Evolutionary conservation across 352 stramenopile genomes (phyloP).

Genomic region (Phytopythium boreale): DNA sequence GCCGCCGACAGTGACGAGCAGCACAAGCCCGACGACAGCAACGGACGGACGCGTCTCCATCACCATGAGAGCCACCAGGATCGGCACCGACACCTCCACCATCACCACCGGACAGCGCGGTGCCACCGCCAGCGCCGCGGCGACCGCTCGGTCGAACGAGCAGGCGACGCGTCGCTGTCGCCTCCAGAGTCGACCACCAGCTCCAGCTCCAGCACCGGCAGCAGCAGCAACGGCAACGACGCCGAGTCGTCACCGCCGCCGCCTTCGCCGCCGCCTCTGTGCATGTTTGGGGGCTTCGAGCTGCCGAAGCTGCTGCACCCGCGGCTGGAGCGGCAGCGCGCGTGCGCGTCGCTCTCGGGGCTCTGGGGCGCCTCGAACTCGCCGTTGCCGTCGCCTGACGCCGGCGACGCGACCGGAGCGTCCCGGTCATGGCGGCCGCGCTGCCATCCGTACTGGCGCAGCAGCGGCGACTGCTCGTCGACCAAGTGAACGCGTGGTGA

Average conservation of each 20-base stretch:
- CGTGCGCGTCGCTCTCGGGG: conserved; percentile 17
- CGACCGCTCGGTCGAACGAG: background rate
- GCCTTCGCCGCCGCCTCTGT: background rate
- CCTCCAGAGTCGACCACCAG: conserved; percentile 2
- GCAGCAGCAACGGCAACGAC: background rate
- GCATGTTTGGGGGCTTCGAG: conserved; percentile 7
- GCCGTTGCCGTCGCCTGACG: conserved; percentile 17
- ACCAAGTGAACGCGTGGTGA: background rate
- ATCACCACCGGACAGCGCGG: background rate
- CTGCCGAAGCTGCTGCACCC: conserved; percentile 22
- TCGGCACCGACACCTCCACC: background rate
- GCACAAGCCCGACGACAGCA: background rate
- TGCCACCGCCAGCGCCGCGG: conserved; percentile 8
- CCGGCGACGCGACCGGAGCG: background rate
- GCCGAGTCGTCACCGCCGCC: background rate
- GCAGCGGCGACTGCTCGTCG: background rate
- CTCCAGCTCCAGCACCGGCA: background rate
- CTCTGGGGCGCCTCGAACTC: conserved; percentile 19
- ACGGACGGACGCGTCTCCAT: background rate
- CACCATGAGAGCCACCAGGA: background rate
- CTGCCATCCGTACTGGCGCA: conserved; percentile 8
- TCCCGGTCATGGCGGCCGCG: background rate
- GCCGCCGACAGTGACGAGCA: background rate
- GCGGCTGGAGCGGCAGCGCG: conserved; percentile 24
- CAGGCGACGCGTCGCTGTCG: background rate